Base-by-base conservation (phyloP, 345 rosid genomes). In the Camelina neglecta region DNA sequence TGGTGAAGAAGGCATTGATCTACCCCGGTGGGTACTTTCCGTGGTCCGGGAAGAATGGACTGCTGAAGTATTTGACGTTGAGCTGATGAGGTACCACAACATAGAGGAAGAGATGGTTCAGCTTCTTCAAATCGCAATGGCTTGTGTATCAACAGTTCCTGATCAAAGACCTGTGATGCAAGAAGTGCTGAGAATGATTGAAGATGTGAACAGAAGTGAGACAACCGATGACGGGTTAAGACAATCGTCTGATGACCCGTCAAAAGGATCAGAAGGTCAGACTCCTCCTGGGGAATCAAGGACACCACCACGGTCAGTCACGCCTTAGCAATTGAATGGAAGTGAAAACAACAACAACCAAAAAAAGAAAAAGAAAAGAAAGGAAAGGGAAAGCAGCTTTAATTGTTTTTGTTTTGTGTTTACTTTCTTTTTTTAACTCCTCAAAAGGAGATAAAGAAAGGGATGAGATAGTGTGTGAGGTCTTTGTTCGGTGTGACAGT, bases 21-120 rank as follows among this genome's bases (percentile, higher is more conserved):
- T 95, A 55, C 99, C 99, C 0, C 69, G 99, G 47, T 95, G 99
- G 99, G 99, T 95, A 31, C 97, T 90, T 64, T 95, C 99, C 0
- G 99, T 95, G 48, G 99, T 95, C 2, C 75, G 99, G 1, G 99
- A 95, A 80, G 99, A 95, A 66, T 95, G 99, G 99, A 92, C 99
- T 7, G 99, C 99, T 0, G 99, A 92, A 83, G 99, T 95, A 0
- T 90, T 95, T 31, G 99, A 90, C 1, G 96, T 87, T 59, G 99
- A 95, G 85, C 76, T 95, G 15, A 95, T 95, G 97, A 81, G 93
- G 70, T 87, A 89, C 58, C 96, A 89, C 45, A 92, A 87, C 88
- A 89, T 90, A 3, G 99, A 95, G 73, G 99, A 95, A 69, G 99
- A 95, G 79, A 95, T 95, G 99, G 99, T 95, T 56, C 97, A 90